Conservation (phyloP, 805 yeast species). For the Saccharomycopsis schoenii region DNA sequence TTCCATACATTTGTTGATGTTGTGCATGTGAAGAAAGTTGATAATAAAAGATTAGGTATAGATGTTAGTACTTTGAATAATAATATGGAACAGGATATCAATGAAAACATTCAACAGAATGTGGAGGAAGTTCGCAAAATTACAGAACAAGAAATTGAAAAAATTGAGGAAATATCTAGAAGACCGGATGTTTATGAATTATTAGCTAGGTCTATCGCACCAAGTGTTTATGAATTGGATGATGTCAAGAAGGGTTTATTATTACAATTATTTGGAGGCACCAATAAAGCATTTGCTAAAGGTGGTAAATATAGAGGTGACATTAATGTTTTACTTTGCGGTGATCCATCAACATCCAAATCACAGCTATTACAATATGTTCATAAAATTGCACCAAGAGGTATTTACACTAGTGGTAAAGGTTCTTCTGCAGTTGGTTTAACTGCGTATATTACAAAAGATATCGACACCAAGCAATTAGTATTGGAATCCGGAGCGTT, state of each 20-base stretch:
- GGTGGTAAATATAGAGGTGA: slow-evolving; percentile 97
- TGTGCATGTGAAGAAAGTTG: slow-evolving; percentile 83
- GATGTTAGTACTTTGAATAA: slow-evolving; percentile 51
- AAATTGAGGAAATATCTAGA: slow-evolving; percentile 49
- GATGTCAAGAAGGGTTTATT: slow-evolving; percentile 94
- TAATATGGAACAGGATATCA: slow-evolving; percentile 38
- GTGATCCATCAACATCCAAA: slow-evolving; percentile 97
- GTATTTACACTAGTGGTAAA: slow-evolving; percentile 96
- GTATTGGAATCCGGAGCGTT: slow-evolving; percentile 95
- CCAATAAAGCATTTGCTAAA: slow-evolving; percentile 76
- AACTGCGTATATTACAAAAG: slow-evolving; percentile 94
- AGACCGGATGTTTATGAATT: slow-evolving; percentile 80
- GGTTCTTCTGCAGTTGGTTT: slow-evolving; percentile 99
- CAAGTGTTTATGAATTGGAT: slow-evolving; percentile 93
- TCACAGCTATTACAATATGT: slow-evolving; percentile 92
- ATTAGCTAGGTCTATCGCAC: slow-evolving; percentile 85
- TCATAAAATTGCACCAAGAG: slow-evolving; percentile 96
- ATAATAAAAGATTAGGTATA: slow-evolving; percentile 68
- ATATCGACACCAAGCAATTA: slow-evolving; percentile 83
- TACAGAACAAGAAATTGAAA: slow-evolving; percentile 56
- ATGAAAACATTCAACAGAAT: slow-evolving; percentile 48
- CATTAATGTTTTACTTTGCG: slow-evolving; percentile 82
- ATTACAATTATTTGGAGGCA: slow-evolving; percentile 90
- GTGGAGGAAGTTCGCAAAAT: slow-evolving; percentile 69
- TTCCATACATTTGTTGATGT: slow-evolving; percentile 93